Base-by-base conservation (phyloP, 2,329 filamentous ascomycete species). In the Macrophomina phaseolina region DNA sequence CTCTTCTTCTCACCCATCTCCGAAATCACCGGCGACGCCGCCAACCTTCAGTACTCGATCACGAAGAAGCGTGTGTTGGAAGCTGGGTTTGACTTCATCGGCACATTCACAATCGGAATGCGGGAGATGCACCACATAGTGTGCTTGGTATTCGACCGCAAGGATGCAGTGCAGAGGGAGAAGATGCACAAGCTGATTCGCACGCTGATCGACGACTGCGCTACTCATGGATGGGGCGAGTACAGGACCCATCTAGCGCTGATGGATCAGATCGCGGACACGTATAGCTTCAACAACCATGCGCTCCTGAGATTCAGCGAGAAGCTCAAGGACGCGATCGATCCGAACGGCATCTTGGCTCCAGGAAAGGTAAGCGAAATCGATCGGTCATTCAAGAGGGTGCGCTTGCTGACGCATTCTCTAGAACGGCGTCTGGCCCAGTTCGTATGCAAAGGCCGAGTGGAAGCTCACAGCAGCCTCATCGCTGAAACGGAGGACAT, bases 201-300 rank as follows among this genome's bases (percentile, higher is more conserved):
- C 45, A 73, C 74, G 55, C 74, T 76, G 67, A 76, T 76, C 28
- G 75, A 78, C 14, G 79, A 83, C 67, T 79, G 77, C 14, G 80
- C 80, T 1, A 73, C 71, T 9, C 70, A 77, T 12, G 80, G 80
- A 2, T 82, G 79, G 67, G 80, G 80, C 51, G 81, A 83, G 69
- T 84, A 84, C 69, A 75, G 82, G 18, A 83, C 82, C 0, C 81
- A 84, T 68, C 69, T 84, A 46, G 76, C 79, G 6, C 71, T 83
- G 18, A 82, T 82, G 76, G 82, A 84, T 63, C 81, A 84, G 72
- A 79, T 84, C 12, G 78, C 80, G 0, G 75, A 73, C 8, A 83
- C 81, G 5, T 84, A 84, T 67, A 80, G 75, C 65, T 84, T 78
- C 75, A 81, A 82, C 60, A 71, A 80, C 38, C 76, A 79, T 51